Base-by-base conservation (phyloP, 805 yeast genomes). In the Sugiyamaella boreocaroliniensis region DNA sequence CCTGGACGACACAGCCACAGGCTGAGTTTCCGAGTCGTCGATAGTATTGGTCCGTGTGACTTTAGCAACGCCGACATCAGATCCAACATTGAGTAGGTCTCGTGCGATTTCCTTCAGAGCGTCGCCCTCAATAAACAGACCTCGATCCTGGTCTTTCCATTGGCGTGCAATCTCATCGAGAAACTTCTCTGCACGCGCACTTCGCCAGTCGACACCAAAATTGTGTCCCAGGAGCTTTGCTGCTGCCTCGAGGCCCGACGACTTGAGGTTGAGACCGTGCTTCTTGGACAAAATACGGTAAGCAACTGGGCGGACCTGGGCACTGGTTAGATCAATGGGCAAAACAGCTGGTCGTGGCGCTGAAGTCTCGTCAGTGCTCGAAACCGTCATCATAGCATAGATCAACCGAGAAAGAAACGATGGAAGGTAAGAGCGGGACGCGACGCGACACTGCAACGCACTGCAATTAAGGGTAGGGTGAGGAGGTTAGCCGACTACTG, bases 141-240 rank as follows among this genome's bases (percentile, higher is more conserved):
- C 97, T 44, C 92, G 74, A 52, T 88, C 96, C 63, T 89, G 96
- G 46, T 81, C 86, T 61, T 89, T 89, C 98, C 98, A 92, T 2
- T 79, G 60, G 40, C 77, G 73, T 2, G 95, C 97, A 15, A 92
- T 76, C 8, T 82, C 83, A 62, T 93, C 98, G 20, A 92, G 64
- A 58, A 82, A 78, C 49, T 71, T 66, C 61, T 83, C 86, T 1
- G 88, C 75, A 53, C 75, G 74, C 0, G 80, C 72, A 9, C 85
- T 79, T 61, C 86, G 78, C 98, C 99, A 92, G 48, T 89, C 89
- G 7, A 78, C 79, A 10, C 98, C 98, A 68, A 83, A 90, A 44
- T 77, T 76, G 43, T 74, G 75, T 1, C 97, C 93, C 22, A 93
- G 74, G 50, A 80, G 77, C n/a, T 81, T 82, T 0, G 97, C 86